Conservation (phyloP, 768 basidiomycete species). For the Mycena rebaudengoi region DNA sequence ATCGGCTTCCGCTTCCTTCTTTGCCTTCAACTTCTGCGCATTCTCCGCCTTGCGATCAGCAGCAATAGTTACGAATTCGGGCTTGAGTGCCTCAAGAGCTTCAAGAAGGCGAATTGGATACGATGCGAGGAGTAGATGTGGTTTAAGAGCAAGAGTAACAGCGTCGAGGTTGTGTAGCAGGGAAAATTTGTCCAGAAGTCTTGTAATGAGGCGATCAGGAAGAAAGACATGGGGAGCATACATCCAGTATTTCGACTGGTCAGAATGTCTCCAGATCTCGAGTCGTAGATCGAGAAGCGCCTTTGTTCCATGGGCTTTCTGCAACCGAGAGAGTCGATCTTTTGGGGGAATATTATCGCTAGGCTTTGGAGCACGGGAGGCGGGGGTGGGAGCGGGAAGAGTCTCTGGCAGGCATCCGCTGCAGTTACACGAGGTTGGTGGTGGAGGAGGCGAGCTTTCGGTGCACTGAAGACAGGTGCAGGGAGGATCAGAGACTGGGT, state of each 20-base stretch:
- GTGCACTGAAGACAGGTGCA: neutral
- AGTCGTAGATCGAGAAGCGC: neutral
- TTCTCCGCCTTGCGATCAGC: neutral
- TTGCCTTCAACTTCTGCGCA: neutral
- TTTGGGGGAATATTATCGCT: neutral
- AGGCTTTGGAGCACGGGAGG: neutral
- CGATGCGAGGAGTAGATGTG: neutral
- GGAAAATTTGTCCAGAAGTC: conserved; percentile 20
- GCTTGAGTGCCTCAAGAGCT: conserved; percentile 11
- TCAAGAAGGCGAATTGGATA: neutral
- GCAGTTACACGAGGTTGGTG: neutral
- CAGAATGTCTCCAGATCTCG: too few species aligned
- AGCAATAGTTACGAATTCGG: conserved; percentile 1
- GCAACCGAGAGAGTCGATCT: neutral
- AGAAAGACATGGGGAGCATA: conserved; percentile 19
- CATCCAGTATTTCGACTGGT: conserved; percentile 22
- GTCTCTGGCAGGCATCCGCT: neutral
- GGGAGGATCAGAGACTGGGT: neutral
- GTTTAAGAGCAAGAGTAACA: neutral
- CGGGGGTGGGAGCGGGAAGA: neutral
- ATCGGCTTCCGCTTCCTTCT: neutral
- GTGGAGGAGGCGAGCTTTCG: neutral
- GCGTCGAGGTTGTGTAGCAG: neutral
- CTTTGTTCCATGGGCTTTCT: neutral
- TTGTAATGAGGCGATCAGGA: conserved; percentile 21